Evolutionary conservation across 192 early-diverging fungal genomes (phyloP), one percentile per base, ranked within the genome.

Genomic region (Podila epicladia): DNA sequence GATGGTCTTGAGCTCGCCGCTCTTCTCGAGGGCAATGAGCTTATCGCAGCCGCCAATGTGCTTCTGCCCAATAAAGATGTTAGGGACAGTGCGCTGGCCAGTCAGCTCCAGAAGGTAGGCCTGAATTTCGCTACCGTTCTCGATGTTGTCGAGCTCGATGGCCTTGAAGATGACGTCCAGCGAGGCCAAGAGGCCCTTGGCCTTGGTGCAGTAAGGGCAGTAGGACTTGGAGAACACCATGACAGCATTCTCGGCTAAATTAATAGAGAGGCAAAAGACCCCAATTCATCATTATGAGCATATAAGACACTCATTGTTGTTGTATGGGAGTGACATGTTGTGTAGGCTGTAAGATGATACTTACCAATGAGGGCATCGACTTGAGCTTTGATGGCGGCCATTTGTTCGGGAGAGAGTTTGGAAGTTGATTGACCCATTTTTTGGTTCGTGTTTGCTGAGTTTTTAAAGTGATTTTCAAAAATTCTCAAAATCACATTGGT

Each of bases 141-240:
- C 83, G 41, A 71, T 64, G 19, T 61, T 64, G 60, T 93, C 89
- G 9, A 93, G 83, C 64, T 92, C 89, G n/a, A 92, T 60, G 19
- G 83, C 71, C 45, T 71, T 71, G 58, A 85, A 87, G 3, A 82
- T 69, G 26, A 78, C 79, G 5, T 78, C 73, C 9, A 75, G 69
- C 15, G 74, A 24, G 2, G 65, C 74, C 29, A 94, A 73, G 9
- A 85, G 67, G 2, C 51, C 35, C 84, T 92, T 89, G 58, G 91
- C 87, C 33, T 69, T 84, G 33, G 62, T 60, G 80, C 91, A 93
- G 79, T 90, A 94, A 58, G 91, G 91, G 83, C 92, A 94, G 62
- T 86, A 87, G 8, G 87, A 83, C 83, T 93, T 97, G 78, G 93
- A 92, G 85, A 95, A 96, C 53, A 97, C 89, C 74, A 84, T 84